These are phyloP conservation scores for Emiliania huxleyi DNA, from an alignment of 78 protist genomes.

Conservation along the genomic window DNA sequence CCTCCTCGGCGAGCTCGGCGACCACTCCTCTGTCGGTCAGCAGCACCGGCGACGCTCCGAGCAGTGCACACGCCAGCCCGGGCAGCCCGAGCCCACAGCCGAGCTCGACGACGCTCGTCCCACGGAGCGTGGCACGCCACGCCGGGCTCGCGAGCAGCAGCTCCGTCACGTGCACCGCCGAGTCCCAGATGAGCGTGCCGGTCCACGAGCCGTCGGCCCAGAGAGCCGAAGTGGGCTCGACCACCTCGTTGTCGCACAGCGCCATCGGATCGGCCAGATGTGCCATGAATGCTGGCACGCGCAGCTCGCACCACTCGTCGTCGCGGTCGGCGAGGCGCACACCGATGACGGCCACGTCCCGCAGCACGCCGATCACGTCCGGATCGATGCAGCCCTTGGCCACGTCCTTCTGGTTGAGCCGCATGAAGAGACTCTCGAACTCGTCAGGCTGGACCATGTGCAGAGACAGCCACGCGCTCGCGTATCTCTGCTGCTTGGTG, in stretches of 20 bases:
- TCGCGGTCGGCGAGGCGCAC: not conserved
- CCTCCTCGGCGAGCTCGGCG: not conserved
- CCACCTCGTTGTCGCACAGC: not conserved
- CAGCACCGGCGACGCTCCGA: not conserved
- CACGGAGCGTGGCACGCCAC: not conserved
- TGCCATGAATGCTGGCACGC: conserved; percentile 5
- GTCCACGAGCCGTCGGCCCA: conserved; percentile 10
- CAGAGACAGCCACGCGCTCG: too few relatives aligned
- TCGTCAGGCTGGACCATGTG: too few relatives aligned
- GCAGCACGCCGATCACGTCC: not conserved
- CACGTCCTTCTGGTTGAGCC: not conserved
- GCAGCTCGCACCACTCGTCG: not conserved
- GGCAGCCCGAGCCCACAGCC: not conserved
- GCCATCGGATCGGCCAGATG: not conserved
- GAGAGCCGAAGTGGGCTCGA: not conserved
- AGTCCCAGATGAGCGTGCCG: not conserved
- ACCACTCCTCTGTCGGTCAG: not conserved
- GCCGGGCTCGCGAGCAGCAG: not conserved
- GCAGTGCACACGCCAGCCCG: not conserved
- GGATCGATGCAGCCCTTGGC: conserved; percentile 6
- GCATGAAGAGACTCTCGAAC: too few relatives aligned
- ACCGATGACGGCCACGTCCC: not conserved
- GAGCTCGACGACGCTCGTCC: not conserved
- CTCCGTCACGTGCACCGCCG: not conserved
- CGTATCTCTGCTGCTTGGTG: too few relatives aligned